Conservation (phyloP, 371 early-diverging fungal species). For the Rhizopus sp. region DNA sequence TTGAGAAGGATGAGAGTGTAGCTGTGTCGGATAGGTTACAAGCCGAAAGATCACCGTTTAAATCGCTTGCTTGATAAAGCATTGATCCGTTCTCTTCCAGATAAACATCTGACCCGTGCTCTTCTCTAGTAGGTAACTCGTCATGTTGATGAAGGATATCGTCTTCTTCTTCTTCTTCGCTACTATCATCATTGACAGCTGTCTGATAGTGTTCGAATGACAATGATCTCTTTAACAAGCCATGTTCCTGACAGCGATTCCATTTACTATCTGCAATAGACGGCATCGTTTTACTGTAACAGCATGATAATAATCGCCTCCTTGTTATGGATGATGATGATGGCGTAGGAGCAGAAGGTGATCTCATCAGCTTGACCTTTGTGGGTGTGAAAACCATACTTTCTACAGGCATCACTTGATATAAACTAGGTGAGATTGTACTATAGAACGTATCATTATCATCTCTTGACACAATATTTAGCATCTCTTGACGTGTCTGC, state of each 20-base stretch:
- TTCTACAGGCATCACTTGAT: background rate
- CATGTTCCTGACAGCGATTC: background rate
- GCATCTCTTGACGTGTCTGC: slow-evolving; percentile 9
- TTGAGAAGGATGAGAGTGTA: background rate
- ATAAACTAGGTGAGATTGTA: background rate
- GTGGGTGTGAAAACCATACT: background rate
- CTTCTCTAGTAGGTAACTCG: background rate
- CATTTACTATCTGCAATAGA: background rate
- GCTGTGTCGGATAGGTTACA: background rate
- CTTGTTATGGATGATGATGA: background rate
- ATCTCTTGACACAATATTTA: background rate
- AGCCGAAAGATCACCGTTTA: background rate
- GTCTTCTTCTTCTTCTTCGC: background rate
- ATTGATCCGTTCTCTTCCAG: background rate
- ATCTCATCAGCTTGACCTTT: background rate
- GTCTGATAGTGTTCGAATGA: background rate
- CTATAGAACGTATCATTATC: slow-evolving; percentile 2
- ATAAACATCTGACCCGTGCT: background rate
- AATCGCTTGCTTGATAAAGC: background rate
- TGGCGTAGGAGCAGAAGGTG: background rate
- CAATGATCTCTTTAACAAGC: background rate
- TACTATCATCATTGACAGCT: background rate
- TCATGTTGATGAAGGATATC: background rate
- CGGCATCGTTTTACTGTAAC: background rate
- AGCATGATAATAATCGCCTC: background rate